Evolutionary conservation across 208 protist genomes (phyloP).

Genomic region (Crithidia fasciculata): DNA sequence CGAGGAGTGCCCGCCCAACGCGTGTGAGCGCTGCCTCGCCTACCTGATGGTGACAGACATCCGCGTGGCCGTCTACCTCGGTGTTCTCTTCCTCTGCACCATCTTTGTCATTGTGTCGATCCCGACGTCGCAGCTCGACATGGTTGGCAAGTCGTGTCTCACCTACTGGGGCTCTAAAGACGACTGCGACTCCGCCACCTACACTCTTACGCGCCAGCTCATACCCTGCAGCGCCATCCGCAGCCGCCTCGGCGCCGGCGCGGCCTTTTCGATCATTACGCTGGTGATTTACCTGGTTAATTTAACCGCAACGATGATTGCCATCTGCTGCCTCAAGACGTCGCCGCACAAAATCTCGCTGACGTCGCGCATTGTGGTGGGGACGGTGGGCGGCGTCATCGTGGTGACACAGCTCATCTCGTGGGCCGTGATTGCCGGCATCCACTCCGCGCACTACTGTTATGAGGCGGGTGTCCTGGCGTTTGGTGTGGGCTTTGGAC

Average conservation of each 20-base stretch:
- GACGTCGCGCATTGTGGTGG: conserved; percentile 34
- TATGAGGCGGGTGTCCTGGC: conserved; percentile 1
- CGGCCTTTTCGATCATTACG: conserved; percentile 67
- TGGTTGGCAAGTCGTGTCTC: conserved; percentile 45
- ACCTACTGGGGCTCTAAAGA: conserved; percentile 84
- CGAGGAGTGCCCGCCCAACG: conserved; percentile 42
- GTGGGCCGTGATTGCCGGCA: conserved; percentile 53
- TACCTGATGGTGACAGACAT: conserved; percentile 49
- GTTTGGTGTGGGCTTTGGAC: conserved; percentile 73
- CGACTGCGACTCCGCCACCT: conserved; percentile 58
- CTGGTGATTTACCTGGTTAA: conserved; percentile 46
- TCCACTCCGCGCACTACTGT: conserved; percentile 43
- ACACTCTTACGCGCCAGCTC: conserved; percentile 42
- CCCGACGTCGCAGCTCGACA: conserved; percentile 60
- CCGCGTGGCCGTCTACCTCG: conserved; percentile 40
- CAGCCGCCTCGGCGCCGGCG: conserved; percentile 48
- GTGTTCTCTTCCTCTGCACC: conserved; percentile 36
- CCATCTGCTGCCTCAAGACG: conserved; percentile 35
- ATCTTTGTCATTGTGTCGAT: conserved; percentile 53
- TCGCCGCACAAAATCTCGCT: conserved; percentile 29
- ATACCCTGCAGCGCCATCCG: conserved; percentile 36
- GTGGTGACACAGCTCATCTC: conserved; percentile 52
- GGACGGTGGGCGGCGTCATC: conserved; percentile 26
- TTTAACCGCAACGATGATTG: conserved; percentile 29
- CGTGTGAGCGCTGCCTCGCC: conserved; percentile 35